phyloP scores from a whole-genome alignment of 768 basidiomycete species.

The Trametes sanguinea region DNA sequence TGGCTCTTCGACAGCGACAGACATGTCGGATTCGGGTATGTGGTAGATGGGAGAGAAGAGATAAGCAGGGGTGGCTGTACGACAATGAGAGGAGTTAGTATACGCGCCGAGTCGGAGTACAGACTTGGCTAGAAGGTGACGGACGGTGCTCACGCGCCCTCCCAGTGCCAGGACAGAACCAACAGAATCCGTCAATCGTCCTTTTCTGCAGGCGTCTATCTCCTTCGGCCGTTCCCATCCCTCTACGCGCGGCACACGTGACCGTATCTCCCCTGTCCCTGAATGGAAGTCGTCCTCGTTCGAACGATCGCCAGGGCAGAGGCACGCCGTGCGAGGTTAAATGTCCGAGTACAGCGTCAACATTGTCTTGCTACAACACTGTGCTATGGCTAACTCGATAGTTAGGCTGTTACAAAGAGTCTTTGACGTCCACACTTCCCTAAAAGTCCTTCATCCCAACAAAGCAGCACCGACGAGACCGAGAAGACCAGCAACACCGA shows the following conservation, averaged over 20 bases:
- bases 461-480: conserved; percentile 54
- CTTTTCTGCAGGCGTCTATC: conserved; percentile 19
- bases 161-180: conserved; percentile 14
- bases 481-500: conserved; percentile 51
- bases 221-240: conserved; percentile 13
- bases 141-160: conserved; percentile 23
- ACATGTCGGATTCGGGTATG: conserved; percentile 18
- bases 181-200: conserved; percentile 22
- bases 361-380: conserved; percentile 1
- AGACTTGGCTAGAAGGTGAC: conserved; percentile 16
- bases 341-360: not conserved
- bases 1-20: conserved; percentile 25
- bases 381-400: not conserved
- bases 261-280: conserved; percentile 13
- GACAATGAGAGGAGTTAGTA: not conserved
- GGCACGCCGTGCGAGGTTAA: not conserved
- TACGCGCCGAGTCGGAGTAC: conserved; percentile 14
- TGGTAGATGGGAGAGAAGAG: conserved; percentile 6
- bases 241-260: conserved; percentile 22
- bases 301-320: not conserved
- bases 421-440: not conserved
- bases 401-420: conserved; percentile 8
- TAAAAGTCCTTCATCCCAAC: conserved; percentile 27
- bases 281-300: conserved; percentile 2
- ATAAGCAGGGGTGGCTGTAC: conserved; percentile 22